These are phyloP conservation scores for Quercus phellos DNA, from an alignment of 331 rosid species.

Conservation along the genomic window DNA sequence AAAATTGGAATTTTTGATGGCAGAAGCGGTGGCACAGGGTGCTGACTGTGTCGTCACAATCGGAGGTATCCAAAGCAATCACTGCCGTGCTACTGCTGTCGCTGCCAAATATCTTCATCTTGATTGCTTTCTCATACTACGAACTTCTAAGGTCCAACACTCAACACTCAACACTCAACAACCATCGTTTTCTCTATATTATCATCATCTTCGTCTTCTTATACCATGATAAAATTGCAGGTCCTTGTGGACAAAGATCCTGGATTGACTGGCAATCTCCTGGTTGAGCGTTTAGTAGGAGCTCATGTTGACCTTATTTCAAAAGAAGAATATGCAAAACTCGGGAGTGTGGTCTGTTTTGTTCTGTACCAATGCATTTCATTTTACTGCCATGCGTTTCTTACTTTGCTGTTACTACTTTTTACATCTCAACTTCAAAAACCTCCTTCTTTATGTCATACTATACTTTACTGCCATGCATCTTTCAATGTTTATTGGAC, in stretches of 20 bases:
- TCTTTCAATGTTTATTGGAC: no score
- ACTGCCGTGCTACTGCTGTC: conserved; percentile 94
- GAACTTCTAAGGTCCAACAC: conserved; percentile 59
- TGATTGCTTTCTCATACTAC: conserved; percentile 68
- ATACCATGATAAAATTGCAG: conserved; percentile 19
- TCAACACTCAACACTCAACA: no score
- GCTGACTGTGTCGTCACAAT: conserved; percentile 76
- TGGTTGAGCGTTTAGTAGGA: conserved; percentile 86
- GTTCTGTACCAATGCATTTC: neutral
- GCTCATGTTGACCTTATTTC: conserved; percentile 72
- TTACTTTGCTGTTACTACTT: neutral
- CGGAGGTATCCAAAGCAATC: conserved; percentile 97
- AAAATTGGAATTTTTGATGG: conserved; percentile 88
- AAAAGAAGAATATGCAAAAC: conserved; percentile 64
- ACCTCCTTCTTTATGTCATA: neutral
- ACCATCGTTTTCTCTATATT: no score
- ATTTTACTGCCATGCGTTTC: neutral
- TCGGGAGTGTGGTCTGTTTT: conserved; percentile 66
- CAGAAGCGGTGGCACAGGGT: conserved; percentile 72
- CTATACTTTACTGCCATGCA: no score
- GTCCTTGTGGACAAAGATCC: conserved; percentile 75
- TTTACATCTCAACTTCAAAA: neutral
- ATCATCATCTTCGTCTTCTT: no score
- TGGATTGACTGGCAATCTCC: conserved; percentile 73
- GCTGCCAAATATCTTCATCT: conserved; percentile 89